These are phyloP conservation scores for Calvatia gigantea DNA, from an alignment of 768 basidiomycete genomes.

Conservation along the genomic window DNA sequence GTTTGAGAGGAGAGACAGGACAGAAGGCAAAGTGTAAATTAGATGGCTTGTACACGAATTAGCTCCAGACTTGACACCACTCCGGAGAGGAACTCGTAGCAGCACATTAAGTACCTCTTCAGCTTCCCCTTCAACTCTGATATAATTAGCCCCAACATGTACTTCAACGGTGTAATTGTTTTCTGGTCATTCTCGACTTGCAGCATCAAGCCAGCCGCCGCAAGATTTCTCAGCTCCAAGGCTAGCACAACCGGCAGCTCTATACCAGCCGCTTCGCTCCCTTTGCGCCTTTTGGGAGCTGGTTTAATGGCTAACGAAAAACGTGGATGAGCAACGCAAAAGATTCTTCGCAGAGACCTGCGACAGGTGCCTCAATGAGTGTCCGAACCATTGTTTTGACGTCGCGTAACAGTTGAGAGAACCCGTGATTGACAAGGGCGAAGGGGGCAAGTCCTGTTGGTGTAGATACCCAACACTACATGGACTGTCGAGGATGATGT, in stretches of 20 bases:
- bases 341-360: constrained; percentile 65
- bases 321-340: constrained; percentile 72
- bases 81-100: constrained; percentile 44
- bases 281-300: constrained; percentile 87
- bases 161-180: constrained; percentile 78
- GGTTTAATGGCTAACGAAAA: constrained; percentile 71
- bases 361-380: constrained; percentile 48
- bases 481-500: constrained; percentile 81
- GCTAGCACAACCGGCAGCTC: constrained; percentile 87
- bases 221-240: constrained; percentile 77
- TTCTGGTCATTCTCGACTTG: constrained; percentile 82
- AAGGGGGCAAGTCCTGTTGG: constrained; percentile 94
- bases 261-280: constrained; percentile 83
- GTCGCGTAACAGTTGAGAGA: constrained; percentile 69
- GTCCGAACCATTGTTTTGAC: constrained; percentile 92
- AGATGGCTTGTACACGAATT: constrained; percentile 67
- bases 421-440: constrained; percentile 79
- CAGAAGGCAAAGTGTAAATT: constrained; percentile 44
- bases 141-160: constrained; percentile 86
- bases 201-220: constrained; percentile 73
- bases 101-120: constrained; percentile 80
- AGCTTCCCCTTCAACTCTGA: constrained; percentile 89
- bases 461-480: constrained; percentile 88
- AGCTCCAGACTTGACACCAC: not conserved
- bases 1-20: too few species aligned